Conservation (phyloP, 78 protist species). For the Bigelowiella natans region DNA sequence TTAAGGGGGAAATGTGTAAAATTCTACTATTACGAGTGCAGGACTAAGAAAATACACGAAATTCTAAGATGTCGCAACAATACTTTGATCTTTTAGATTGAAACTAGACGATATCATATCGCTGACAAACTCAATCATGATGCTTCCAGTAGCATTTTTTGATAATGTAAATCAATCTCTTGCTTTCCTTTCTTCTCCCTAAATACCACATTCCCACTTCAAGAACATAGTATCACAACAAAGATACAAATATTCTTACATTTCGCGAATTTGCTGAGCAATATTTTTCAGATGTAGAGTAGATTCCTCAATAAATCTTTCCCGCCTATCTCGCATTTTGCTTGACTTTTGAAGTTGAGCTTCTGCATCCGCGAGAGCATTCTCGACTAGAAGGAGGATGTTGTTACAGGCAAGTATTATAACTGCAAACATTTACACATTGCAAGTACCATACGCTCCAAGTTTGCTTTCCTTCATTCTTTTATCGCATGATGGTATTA, state of each 20-base stretch:
- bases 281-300: not conserved
- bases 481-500: too few relatives aligned
- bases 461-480: too few relatives aligned
- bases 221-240: not conserved
- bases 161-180: not conserved
- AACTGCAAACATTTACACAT: too few relatives aligned
- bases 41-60: too few relatives aligned
- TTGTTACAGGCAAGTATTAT: too few relatives aligned
- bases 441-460: too few relatives aligned
- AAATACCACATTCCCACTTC: not conserved
- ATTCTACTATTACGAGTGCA: too few relatives aligned
- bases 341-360: not conserved
- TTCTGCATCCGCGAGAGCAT: not conserved
- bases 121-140: too few relatives aligned
- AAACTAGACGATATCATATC: too few relatives aligned
- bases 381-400: not conserved
- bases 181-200: not conserved
- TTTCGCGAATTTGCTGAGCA: not conserved
- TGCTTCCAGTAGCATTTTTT: not conserved
- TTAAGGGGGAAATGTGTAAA: too few relatives aligned
- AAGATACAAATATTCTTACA: not conserved
- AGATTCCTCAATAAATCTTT: not conserved
- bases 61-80: too few relatives aligned
- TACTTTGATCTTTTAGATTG: too few relatives aligned
- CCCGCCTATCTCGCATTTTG: not conserved